Evolutionary conservation across 1,284 basidiomycete species (phyloP).

Genomic region (Tilletia caries): DNA sequence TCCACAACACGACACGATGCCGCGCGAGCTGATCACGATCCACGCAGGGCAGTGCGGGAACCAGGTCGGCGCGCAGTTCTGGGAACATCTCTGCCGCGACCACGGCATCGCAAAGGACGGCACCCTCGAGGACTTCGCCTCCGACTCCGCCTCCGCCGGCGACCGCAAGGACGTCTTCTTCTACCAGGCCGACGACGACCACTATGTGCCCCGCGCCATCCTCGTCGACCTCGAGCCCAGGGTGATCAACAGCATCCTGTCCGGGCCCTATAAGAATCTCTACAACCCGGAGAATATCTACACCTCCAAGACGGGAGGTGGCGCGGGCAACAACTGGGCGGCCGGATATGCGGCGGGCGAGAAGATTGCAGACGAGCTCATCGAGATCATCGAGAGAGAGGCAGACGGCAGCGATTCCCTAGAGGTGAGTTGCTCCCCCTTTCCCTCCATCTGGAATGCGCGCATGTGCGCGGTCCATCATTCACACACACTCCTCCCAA

Average conservation of each 20-base stretch:
- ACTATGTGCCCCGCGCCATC: conserved; percentile 95
- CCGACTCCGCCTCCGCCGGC: conserved; percentile 39
- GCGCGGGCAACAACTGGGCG: conserved; percentile 98
- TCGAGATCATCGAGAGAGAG: conserved; percentile 98
- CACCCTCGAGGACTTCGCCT: conserved; percentile 49
- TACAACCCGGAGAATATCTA: conserved; percentile 99
- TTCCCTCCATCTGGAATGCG: neutral
- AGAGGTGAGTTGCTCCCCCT: conserved; percentile 64
- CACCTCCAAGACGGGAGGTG: conserved; percentile 88
- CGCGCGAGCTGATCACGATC: conserved; percentile 52
- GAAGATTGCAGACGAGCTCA: conserved; percentile 88
- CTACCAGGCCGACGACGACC: conserved; percentile 99
- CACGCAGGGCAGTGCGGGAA: conserved; percentile 53
- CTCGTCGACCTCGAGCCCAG: conserved; percentile 96
- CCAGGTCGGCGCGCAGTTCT: conserved; percentile 53
- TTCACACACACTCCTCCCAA: conserved; percentile 12
- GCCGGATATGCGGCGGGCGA: conserved; percentile 82
- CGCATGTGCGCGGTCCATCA: neutral
- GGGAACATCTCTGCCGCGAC: conserved; percentile 52
- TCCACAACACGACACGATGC: conserved; percentile 38
- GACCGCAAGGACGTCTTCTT: conserved; percentile 99
- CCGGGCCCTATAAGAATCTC: conserved; percentile 84
- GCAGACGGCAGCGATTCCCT: conserved; percentile 96
- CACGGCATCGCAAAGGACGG: conserved; percentile 52
- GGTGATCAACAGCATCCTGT: conserved; percentile 86